Evolutionary conservation across 805 yeast genomes (phyloP), one percentile per base, ranked within the genome.

Genomic region (Candida railenensis): DNA sequence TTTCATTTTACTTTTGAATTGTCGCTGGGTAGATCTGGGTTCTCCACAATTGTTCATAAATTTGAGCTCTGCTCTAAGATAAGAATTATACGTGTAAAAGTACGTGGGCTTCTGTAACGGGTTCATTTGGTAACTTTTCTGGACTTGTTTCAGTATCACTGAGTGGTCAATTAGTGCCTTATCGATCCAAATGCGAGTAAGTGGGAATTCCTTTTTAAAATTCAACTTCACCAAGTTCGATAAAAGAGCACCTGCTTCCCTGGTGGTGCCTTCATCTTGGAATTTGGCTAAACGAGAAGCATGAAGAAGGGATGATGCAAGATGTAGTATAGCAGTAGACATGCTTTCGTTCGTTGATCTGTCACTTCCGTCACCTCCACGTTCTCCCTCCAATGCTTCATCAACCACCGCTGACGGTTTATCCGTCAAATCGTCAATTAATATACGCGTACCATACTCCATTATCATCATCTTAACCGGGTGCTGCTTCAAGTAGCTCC

Each of bases 401-500:
- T 18, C 37, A 12, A 5, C 37, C 20, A 18, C 37, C 12, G 5
- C 37, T 5, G 37, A 12, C 5, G 37, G 5, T 12, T 34, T 34
- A 7, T 12, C 32, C n/a, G 22, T 21, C 14, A 53, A 20, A 33
- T 44, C 51, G 11, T 58, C 52, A 3, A 57, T 47, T 37, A 61
- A 58, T n/a, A 59, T 47, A 11, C 40, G 47, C 8, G 54, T 36
- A 1, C 73, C 73, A 38, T 47, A 50, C 41, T 61, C 56, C 30
- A 54, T 30, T 7, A 70, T 65, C 41, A 59, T 54, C 21, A 49
- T 47, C 42, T 61, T 62, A n/a, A 50, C 48, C 3, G 68, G 64
- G 44, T 69, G 74, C 30, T 54, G 65, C 34, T 58, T 51, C 12
- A 71, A 57, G 44, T 71, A 71, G 16, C 60, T 53, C 34, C 68